Evolutionary conservation across 495 filamentous ascomycete genomes (phyloP).

Genomic region (Penicillium canescens): DNA sequence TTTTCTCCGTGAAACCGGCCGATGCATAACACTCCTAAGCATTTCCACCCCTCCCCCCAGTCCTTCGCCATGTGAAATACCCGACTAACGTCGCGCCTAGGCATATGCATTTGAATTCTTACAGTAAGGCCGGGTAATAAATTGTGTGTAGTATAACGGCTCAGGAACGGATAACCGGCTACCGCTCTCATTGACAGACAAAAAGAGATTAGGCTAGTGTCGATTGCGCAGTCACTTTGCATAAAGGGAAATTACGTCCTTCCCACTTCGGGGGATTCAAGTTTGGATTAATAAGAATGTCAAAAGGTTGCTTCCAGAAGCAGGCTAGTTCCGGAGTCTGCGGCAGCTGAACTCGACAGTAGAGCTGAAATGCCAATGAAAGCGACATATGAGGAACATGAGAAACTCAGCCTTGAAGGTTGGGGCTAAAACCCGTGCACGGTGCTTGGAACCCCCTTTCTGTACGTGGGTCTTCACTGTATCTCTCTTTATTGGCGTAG

Average conservation of each 20-base stretch:
- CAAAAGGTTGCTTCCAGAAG: conserved; percentile 21
- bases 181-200: conserved; percentile 16
- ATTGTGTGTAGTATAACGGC: background rate
- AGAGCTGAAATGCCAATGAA: background rate
- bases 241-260: conserved; percentile 5
- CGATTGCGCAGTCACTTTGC: conserved; percentile 12
- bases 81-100: conserved; percentile 4
- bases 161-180: conserved; percentile 16
- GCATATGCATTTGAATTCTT: background rate
- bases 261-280: conserved; percentile 4
- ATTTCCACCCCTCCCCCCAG: background rate
- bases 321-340: conserved; percentile 18
- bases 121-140: background rate
- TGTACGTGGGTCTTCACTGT: background rate
- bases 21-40: conserved; percentile 8
- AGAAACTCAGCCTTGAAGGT: conserved; percentile 25
- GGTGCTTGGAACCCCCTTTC: conserved; percentile 13
- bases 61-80: conserved; percentile 8
- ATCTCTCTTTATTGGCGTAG: conserved; percentile 22
- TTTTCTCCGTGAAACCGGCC: conserved; percentile 7
- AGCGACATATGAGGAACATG: conserved; percentile 1
- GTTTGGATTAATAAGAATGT: background rate
- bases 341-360: background rate
- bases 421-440: conserved; percentile 22
- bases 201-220: conserved; percentile 2